Evolutionary conservation across 2,329 filamentous ascomycete genomes (phyloP).

Genomic region (Periconia macrospinosa): DNA sequence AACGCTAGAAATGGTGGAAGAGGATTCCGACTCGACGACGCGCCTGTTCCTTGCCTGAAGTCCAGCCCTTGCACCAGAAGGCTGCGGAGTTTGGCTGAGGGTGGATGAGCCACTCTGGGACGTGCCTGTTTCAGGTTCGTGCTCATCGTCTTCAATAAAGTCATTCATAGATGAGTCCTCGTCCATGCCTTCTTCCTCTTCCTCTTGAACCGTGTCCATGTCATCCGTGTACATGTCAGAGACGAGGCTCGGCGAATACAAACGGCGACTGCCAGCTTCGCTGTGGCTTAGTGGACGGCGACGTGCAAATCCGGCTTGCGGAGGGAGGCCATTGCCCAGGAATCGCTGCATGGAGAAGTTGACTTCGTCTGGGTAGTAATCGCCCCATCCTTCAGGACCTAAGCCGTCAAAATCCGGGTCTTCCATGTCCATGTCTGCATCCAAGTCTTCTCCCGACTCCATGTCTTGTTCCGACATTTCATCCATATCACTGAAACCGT

Average conservation of each 20-base stretch:
- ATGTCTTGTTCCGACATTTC: slow-evolving; percentile 44
- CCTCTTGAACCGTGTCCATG: slow-evolving; percentile 47
- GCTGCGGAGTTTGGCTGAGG: slow-evolving; percentile 32
- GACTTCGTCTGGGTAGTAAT: slow-evolving; percentile 31
- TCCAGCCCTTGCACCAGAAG: slow-evolving; percentile 22
- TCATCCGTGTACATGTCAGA: slow-evolving; percentile 45
- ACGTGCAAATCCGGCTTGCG: slow-evolving; percentile 22
- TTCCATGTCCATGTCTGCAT: slow-evolving; percentile 47
- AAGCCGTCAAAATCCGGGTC: slow-evolving; percentile 37
- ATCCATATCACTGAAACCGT: slow-evolving; percentile 50
- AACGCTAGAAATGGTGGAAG: slow-evolving; percentile 38
- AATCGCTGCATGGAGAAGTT: slow-evolving; percentile 40
- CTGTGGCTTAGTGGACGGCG: slow-evolving; percentile 44
- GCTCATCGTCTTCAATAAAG: slow-evolving; percentile 42
- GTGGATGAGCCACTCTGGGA: slow-evolving; percentile 35
- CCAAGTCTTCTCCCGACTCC: slow-evolving; percentile 42
- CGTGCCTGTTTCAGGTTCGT: slow-evolving; percentile 18
- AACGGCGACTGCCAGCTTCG: slow-evolving; percentile 44
- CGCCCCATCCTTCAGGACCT: slow-evolving; percentile 34
- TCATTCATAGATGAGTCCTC: slow-evolving; percentile 47
- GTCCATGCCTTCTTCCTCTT: slow-evolving; percentile 44
- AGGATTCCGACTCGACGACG: slow-evolving; percentile 44
- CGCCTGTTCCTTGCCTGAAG: slow-evolving; percentile 31
- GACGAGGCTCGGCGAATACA: slow-evolving; percentile 44
- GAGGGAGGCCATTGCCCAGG: slow-evolving; percentile 29